phyloP scores from a whole-genome alignment of 2,329 filamentous ascomycete genomes.

The Talaromyces sp. region DNA sequence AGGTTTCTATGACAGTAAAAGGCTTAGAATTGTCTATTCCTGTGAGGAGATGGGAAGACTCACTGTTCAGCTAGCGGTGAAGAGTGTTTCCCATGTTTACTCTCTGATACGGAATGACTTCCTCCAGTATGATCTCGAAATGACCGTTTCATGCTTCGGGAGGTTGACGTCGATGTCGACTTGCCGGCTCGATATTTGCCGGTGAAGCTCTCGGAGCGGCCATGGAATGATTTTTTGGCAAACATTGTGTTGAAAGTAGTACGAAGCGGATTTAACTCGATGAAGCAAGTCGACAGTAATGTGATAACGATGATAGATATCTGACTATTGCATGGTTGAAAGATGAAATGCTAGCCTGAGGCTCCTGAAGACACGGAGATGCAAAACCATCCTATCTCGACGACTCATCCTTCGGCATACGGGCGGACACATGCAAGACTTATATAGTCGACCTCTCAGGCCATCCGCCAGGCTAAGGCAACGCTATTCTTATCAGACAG shows the following conservation, averaged over 20 bases:
- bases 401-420: background rate
- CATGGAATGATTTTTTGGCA: conserved; percentile 25
- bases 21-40: background rate
- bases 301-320: background rate
- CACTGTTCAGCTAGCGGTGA: conserved; percentile 38
- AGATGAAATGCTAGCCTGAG: conserved; percentile 3
- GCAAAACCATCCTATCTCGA: background rate
- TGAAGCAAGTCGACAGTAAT: background rate
- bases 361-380: background rate
- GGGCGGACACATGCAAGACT: background rate
- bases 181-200: conserved; percentile 44
- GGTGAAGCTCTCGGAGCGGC: conserved; percentile 35
- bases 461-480: background rate
- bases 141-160: conserved; percentile 32
- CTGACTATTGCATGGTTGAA: background rate
- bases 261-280: too few relatives aligned
- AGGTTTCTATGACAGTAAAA: conserved; percentile 41
- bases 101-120: conserved; percentile 27
- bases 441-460: conserved; percentile 1
- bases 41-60: conserved; percentile 19
- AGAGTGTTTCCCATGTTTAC: conserved; percentile 27
- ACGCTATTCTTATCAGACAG: conserved; percentile 2
- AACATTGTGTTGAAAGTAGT: conserved; percentile 14
- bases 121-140: conserved; percentile 30
- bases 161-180: conserved; percentile 24